Base-by-base conservation (phyloP, 2,329 filamentous ascomycete species). In the Calonectria honghensis region DNA sequence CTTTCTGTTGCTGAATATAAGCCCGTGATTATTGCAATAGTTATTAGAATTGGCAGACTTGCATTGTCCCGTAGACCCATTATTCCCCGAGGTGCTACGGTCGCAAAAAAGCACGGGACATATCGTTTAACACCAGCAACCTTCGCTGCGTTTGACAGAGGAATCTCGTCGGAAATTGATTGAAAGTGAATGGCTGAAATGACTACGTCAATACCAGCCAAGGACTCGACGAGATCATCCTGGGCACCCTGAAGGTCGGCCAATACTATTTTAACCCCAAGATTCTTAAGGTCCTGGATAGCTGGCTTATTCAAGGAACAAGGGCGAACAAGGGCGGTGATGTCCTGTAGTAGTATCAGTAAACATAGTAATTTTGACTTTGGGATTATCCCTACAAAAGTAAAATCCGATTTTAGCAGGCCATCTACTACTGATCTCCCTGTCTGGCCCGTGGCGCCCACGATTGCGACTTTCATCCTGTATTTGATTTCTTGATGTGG, bases 401-500 rank as follows among this genome's bases (percentile, higher is more conserved):
- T 4, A 35, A 7, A 13, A n/a, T 31, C 37, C 3, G 61, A 64
- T 16, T 64, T 64, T 9, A 64, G 16, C 4, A 88, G 79, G 6
- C 81, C 86, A 18, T 87, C 75, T 18, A 87, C 74, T 27, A 88
- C 84, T 2, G 84, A 84, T 0, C 68, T 71, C 14, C 87, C 87
- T 0, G 86, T 88, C 39, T 83, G 81, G 14, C 87, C 87, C 7
- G 86, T 85, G 6, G 85, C 86, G n/a, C 87, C 87, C 6, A 86
- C 70, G 14, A 87, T 74, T 14, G 78, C 81, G 13, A 85, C 83
- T 31, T 81, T 83, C 35, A 63, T 63, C 66, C 82, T 80, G 18
- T 48, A 13, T 39, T 37, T 41, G n/a, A 27, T 6, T 68, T 6
- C 7, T 16, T 41, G 39, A 41, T 6, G 32, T 57, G 10, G 51